Conservation (phyloP, 1,284 basidiomycete genomes). For the Cryptococcus sp. region DNA sequence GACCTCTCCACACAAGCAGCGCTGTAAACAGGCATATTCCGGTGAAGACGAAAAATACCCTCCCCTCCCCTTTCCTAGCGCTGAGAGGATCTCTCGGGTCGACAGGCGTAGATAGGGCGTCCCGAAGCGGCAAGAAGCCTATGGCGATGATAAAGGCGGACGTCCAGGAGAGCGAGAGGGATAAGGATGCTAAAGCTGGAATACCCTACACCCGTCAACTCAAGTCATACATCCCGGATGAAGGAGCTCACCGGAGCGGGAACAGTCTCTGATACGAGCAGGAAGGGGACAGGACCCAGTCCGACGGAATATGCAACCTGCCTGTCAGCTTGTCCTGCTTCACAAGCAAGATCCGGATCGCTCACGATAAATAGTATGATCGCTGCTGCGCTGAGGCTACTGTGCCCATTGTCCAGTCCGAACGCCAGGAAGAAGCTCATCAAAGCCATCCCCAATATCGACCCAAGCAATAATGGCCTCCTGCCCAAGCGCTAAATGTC, state of each 20-base stretch:
- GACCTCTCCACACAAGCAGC: conserved; percentile 26
- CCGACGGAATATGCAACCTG: conserved; percentile 77
- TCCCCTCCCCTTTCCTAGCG: conserved; percentile 57
- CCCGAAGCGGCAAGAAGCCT: conserved; percentile 73
- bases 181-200: conserved; percentile 74
- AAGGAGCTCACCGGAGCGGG: conserved; percentile 59
- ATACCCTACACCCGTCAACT: too few species aligned
- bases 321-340: background rate
- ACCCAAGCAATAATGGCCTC: conserved; percentile 44
- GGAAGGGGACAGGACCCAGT: conserved; percentile 85
- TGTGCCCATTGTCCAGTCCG: conserved; percentile 61
- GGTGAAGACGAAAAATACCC: conserved; percentile 76
- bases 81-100: conserved; percentile 33
- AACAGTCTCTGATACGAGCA: conserved; percentile 87
- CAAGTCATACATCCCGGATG: background rate
- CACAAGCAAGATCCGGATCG: background rate
- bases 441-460: conserved; percentile 58
- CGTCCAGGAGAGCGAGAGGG: conserved; percentile 79
- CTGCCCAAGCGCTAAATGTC: conserved; percentile 42
- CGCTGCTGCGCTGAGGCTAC: conserved; percentile 62
- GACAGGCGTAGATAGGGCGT: conserved; percentile 51
- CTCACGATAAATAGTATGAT: conserved; percentile 75
- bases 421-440: conserved; percentile 66
- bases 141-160: conserved; percentile 76
- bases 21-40: conserved; percentile 26